Base-by-base conservation (phyloP, 192 early-diverging fungal species). In the Linnemannia zychae region DNA sequence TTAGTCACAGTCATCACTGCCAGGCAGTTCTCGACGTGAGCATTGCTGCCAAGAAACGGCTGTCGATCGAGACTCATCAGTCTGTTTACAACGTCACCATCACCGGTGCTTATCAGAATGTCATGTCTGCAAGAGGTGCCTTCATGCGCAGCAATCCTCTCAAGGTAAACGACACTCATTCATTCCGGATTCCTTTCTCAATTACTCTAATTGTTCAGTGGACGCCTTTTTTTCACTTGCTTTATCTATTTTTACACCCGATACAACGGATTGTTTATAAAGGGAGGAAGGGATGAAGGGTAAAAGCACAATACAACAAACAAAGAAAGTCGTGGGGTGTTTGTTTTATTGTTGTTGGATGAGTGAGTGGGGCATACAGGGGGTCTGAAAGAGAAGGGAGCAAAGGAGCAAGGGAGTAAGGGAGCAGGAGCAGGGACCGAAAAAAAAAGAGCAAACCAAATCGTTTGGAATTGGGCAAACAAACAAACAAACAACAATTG, bases 41-140 rank as follows among this genome's bases (percentile, higher is more conserved):
- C 33, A 50, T 79, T 44, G 40, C 53, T 22, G 78, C 83, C 20
- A 79, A 85, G 74, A 85, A 79, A 28, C 37, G 83, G 53, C 74
- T 85, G 36, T 82, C 83, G 68, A 79, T 85, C 74, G 81, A 84
- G 52, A 87, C 82, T n/a, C 84, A 84, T 38, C 82, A 87, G 65
- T 87, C 81, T 12, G 89, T 85, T 52, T 91, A 90, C 74, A 91
- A 87, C 72, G 76, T 91, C 73, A 87, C 90, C 50, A 79, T 90
- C 15, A 74, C 75, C 81, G 89, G 90, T 77, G 70, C 83, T 71
- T 80, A 81, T 40, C 75, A 84, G 67, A 78, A 84, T 70, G 81
- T 90, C 36, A 78, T 86, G 65, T 67, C 74, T 12, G 87, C 88
- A 28, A 78, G 90, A 75, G 81, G 81, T 37, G 83, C 87, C 22